Percentiles rank a stretch among this genome's conserved stretches.
phyloP scores from a whole-genome alignment of 768 basidiomycete species.

The Favolaschia claudopus region DNA sequence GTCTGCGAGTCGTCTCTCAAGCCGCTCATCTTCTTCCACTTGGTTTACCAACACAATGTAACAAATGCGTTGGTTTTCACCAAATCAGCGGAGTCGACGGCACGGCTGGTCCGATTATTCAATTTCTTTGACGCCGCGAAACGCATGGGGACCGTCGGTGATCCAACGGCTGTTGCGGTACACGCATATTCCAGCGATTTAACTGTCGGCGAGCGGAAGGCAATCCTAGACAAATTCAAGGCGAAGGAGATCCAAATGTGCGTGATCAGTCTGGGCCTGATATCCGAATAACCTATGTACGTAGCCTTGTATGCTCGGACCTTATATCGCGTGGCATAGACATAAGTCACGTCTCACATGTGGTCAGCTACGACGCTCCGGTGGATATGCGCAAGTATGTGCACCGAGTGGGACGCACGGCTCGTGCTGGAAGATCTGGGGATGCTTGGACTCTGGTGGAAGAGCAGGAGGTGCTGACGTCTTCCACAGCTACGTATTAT shows the following conservation, averaged over 20 bases:
- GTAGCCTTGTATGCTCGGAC: constrained; percentile 94
- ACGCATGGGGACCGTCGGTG: constrained; percentile 12
- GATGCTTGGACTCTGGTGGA: constrained; percentile 96
- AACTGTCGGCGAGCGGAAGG: constrained; percentile 71
- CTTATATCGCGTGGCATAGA: constrained; percentile 96
- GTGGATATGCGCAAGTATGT: constrained; percentile 99
- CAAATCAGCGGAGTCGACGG: constrained; percentile 93
- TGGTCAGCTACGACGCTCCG: constrained; percentile 94
- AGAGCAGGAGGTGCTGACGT: constrained; percentile 77
- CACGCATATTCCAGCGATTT: constrained; percentile 91
- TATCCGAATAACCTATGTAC: neutral
- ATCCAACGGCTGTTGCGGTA: constrained; percentile 47
- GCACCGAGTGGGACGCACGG: constrained; percentile 95
- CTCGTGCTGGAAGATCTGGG: constrained; percentile 87
- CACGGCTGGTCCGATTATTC: constrained; percentile 81
- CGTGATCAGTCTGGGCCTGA: constrained; percentile 34
- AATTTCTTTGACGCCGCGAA: constrained; percentile 70
- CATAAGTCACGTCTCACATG: constrained; percentile 89
- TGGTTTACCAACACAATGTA: constrained; percentile 69
- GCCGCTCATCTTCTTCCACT: constrained; percentile 88
- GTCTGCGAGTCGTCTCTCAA: constrained; percentile 82
- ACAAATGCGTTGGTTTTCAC: constrained; percentile 90
- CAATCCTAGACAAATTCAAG: constrained; percentile 82
- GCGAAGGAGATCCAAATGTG: constrained; percentile 85
- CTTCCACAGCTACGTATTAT: constrained; percentile 1